These are phyloP conservation scores for Melastoma malabathricum DNA, from an alignment of 345 rosid genomes.

Conservation along the genomic window DNA sequence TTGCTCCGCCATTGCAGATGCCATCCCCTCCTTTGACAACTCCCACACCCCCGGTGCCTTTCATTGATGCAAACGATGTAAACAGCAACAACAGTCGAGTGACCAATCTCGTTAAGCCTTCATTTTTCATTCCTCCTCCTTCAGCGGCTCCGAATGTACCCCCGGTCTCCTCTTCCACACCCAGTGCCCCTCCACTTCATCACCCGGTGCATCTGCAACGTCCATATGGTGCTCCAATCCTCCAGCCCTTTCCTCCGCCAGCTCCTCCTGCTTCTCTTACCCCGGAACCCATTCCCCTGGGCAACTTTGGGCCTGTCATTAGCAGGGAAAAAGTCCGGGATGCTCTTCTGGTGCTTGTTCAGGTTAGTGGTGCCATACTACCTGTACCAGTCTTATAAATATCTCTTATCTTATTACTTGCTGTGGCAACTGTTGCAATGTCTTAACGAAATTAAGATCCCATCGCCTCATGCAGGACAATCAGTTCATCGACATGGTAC, in stretches of 20 bases:
- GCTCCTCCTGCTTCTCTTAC: conserved; percentile 77
- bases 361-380: conserved; percentile 32
- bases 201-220: conserved; percentile 42
- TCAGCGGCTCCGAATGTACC: conserved; percentile 26
- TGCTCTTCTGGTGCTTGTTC: conserved; percentile 60
- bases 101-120: conserved; percentile 62
- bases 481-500: conserved; percentile 71
- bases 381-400: neutral
- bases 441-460: no score
- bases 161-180: conserved; percentile 33
- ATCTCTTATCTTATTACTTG: no score
- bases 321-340: conserved; percentile 69
- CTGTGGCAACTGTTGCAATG: no score
- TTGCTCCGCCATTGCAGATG: conserved; percentile 34
- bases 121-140: conserved; percentile 47
- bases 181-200: conserved; percentile 48
- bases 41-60: conserved; percentile 34
- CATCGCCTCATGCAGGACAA: conserved; percentile 28
- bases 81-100: conserved; percentile 23
- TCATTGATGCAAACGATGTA: conserved; percentile 34
- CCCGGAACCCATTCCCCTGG: conserved; percentile 25
- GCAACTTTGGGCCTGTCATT: conserved; percentile 29
- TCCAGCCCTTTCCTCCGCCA: conserved; percentile 97
- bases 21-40: conserved; percentile 32
- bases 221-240: conserved; percentile 64